These are phyloP conservation scores for Eutrema heterophyllum DNA, from an alignment of 345 rosid species.

Conservation along the genomic window DNA sequence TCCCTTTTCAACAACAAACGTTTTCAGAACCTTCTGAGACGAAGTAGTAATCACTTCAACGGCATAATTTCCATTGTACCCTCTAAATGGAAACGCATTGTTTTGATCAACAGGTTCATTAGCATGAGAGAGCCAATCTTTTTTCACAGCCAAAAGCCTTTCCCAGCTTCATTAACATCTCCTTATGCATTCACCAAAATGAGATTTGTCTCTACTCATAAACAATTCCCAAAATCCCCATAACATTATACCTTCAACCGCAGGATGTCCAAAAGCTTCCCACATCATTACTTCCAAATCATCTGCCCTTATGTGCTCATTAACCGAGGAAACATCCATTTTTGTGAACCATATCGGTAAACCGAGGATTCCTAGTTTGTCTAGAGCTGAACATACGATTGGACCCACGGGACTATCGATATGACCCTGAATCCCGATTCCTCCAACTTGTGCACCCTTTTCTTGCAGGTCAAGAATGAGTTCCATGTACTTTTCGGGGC, in stretches of 20 bases:
- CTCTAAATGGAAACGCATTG: conserved; percentile 63
- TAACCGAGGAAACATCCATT: conserved; percentile 67
- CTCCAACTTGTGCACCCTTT: conserved; percentile 80
- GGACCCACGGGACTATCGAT: conserved; percentile 79
- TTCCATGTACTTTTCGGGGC: conserved; percentile 60
- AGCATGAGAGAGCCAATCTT: conserved; percentile 58
- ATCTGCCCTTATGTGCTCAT: conserved; percentile 75
- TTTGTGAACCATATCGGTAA: conserved; percentile 91
- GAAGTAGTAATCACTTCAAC: conserved; percentile 45
- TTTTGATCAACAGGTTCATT: conserved; percentile 52
- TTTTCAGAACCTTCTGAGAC: conserved; percentile 39
- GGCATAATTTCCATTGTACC: conserved; percentile 69
- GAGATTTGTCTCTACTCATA: conserved; percentile 65
- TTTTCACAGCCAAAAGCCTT: conserved; percentile 51
- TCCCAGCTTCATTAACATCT: conserved; percentile 74
- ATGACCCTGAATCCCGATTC: conserved; percentile 86
- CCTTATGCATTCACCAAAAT: conserved; percentile 80
- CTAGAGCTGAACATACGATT: conserved; percentile 62
- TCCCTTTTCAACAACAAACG: conserved; percentile 67
- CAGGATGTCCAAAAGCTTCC: conserved; percentile 82
- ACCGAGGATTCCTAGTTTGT: conserved; percentile 62
- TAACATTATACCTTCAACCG: conserved; percentile 79
- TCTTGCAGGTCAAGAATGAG: conserved; percentile 64
- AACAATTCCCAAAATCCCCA: conserved; percentile 98
- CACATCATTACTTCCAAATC: conserved; percentile 87